Conservation (phyloP, 176 grass and related monocot genomes). For the Zizania latifolia region DNA sequence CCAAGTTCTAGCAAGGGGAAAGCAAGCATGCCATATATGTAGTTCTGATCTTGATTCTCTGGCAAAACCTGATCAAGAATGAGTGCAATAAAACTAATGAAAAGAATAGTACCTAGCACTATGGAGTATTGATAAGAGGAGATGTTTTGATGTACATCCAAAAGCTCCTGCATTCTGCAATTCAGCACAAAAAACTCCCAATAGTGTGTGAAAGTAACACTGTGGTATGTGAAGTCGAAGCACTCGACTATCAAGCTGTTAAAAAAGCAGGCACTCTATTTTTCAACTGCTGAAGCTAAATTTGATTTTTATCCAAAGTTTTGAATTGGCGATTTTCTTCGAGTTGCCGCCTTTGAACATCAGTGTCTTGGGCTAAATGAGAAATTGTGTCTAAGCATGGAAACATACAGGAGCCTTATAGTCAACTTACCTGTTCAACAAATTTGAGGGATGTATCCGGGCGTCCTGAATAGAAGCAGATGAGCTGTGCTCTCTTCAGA, state of each 20-base stretch:
- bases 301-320: neutral
- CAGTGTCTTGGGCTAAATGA: neutral
- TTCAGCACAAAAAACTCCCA: neutral
- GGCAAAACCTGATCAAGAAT: conserved; percentile 43
- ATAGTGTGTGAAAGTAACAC: neutral
- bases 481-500: conserved; percentile 51
- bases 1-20: conserved; percentile 72
- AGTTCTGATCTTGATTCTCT: conserved; percentile 53
- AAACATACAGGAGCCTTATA: neutral
- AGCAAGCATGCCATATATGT: conserved; percentile 68
- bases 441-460: conserved; percentile 48
- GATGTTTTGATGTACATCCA: neutral
- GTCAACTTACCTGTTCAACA: conserved; percentile 43
- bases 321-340: neutral
- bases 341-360: neutral
- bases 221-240: neutral
- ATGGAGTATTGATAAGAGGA: neutral
- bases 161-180: neutral
- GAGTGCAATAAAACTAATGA: neutral
- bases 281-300: neutral
- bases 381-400: neutral
- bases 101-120: neutral
- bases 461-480: conserved; percentile 56
- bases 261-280: neutral
- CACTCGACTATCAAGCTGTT: neutral